Base-by-base conservation (phyloP, 768 basidiomycete species). In the Boletus subparvulus region DNA sequence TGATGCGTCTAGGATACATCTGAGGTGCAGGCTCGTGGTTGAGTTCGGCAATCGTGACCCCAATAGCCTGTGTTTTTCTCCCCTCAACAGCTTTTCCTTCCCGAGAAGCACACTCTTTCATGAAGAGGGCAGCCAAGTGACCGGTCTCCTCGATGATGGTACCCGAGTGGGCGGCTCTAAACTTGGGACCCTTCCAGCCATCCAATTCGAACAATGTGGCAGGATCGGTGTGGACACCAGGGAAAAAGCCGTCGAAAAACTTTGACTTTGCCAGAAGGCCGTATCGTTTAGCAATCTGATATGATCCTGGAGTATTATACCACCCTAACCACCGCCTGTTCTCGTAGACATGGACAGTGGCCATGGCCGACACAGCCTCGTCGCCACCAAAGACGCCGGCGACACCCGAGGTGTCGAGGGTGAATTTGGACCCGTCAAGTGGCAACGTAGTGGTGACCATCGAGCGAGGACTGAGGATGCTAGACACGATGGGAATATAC, bases 261-360 rank as follows among this genome's bases (percentile, higher is more conserved):
- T 57, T 65, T n/a, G 72, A 70, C 26, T 62, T 67, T 30, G 73
- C 70, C 10, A 74, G 71, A 39, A 64, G 62, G 8, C 66, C 69
- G 9, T 71, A 75, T 39, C 67, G 64, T 53, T 65, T 75, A 10
- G 72, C 75, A 10, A 76, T 66, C 24, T 60, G 55, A 52, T 72
- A 74, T 12, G 74, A 72, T 14, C 74, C 74, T 3, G 74, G 74
- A 12, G 75, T 61, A 39, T 76, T 75, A 39, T 75, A 76, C 70
- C 73, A 76, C 6, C 74, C 74, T 14, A 76, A 39, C 70, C 66
- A 75, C 28, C 59, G 67, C 45, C 72, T 68, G 9, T 66, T 65
- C 50, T 66, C 62, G 52, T 67, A 72, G 17, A 76, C 55, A 47
- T 75, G 75, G 14, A 76, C 67, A 3, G 73, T 73, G 1, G 69